Base-by-base conservation (phyloP, 352 stramenopile species). In the Globisporangium megalacanthum region DNA sequence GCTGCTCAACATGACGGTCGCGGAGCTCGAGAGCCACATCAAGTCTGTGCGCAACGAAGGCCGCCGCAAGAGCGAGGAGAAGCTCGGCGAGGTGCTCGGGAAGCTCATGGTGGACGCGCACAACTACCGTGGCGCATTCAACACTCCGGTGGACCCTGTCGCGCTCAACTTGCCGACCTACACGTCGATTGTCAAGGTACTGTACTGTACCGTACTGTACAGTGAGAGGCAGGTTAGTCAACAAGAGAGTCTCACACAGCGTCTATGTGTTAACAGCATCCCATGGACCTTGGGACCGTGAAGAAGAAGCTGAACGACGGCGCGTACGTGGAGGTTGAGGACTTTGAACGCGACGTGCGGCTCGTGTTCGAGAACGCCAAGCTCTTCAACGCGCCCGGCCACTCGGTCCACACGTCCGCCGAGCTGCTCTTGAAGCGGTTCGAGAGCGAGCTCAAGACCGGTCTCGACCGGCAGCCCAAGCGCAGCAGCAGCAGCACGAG, bases 231-330 rank as follows among this genome's bases (percentile, higher is more conserved):
- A 49, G 29, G n/a, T 17, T 29, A 20, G 31, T 22, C 8, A 19
- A 9, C 10, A 6, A 17, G 25, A 15, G 31, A 22, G 15, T 8
- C 22, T 55, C 9, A 41, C 22, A 17, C 10, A 54, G 22, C n/a
- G 36, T 54, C 10, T 49, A 19, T 46, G 37, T 53, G 9, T 49
- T 36, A n/a, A n/a, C 49, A 84, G 73, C 66, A 80, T 45, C 90
- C 91, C 6, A 97, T 98, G 89, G 94, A 98, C 64, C 64, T 98
- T 4, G 81, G 83, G 4, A 98, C 92, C 0, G 71, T 98, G 20
- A 89, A 86, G 29, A 65, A 72, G 11, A 88, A 90, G 45, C 71
- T 98, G 1, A 73, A 86, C n/a, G 64, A 71, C 53, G 88, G 81
- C 5, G 46, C 72, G 17, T 98, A 98, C 67, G 72, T 95, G 36